A percentile compares a stretch with the other conserved stretches of the same genome.
phyloP scores from a whole-genome alignment of 2,329 filamentous ascomycete species.

The Penicillium sp. region DNA sequence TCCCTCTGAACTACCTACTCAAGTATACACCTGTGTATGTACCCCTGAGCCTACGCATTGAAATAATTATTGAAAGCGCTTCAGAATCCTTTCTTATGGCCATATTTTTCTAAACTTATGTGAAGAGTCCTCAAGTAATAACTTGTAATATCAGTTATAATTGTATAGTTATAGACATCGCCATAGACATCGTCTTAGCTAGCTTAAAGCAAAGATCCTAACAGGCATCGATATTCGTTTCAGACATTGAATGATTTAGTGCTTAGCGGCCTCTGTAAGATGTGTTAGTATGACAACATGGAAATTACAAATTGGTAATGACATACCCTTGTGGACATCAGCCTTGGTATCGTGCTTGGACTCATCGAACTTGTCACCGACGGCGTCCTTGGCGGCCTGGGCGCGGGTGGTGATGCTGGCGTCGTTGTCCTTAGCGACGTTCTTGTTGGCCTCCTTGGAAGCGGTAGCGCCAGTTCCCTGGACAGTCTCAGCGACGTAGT shows the following conservation, averaged over 20 bases:
- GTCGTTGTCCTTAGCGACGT: conserved; percentile 63
- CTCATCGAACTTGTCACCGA: conserved; percentile 56
- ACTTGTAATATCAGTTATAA: neutral
- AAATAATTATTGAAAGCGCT: too few relatives aligned
- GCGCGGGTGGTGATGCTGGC: conserved; percentile 54
- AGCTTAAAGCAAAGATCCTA: neutral
- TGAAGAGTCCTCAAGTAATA: too few relatives aligned
- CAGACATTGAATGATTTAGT: neutral
- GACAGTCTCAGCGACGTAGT: conserved; percentile 67
- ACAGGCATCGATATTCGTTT: neutral
- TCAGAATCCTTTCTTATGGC: too few relatives aligned
- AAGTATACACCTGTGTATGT: too few relatives aligned
- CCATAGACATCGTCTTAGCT: neutral
- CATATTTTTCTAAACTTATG: too few relatives aligned
- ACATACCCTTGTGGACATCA: conserved; percentile 25
- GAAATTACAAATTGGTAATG: neutral
- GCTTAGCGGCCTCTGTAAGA: neutral
- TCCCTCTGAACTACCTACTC: too few relatives aligned
- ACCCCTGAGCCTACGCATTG: too few relatives aligned
- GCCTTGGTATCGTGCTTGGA: conserved; percentile 47
- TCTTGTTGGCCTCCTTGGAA: conserved; percentile 70
- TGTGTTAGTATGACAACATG: neutral
- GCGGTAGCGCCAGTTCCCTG: conserved; percentile 57
- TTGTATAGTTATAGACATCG: neutral
- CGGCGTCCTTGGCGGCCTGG: conserved; percentile 53